Evolutionary conservation across 129 eudicot species (phyloP).

Genomic region (Centaurea solstitialis): DNA sequence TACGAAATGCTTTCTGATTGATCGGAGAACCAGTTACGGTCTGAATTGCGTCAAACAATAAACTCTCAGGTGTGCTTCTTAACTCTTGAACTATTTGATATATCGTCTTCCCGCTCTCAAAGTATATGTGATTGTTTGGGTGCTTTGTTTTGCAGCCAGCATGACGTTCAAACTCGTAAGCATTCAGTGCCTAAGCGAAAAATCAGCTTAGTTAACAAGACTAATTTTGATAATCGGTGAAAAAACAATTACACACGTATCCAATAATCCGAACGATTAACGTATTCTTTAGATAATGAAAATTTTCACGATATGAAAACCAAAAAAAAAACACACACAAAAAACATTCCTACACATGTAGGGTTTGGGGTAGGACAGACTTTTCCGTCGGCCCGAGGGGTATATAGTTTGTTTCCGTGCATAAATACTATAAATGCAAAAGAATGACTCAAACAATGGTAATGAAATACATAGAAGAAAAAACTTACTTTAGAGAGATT

Average conservation of each 20-base stretch:
- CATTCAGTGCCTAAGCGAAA: conserved; percentile 54
- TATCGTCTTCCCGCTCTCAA: conserved; percentile 77
- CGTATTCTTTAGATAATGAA: neutral
- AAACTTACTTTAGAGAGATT: conserved; percentile 62
- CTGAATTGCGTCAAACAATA: conserved; percentile 72
- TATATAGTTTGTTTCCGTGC: neutral
- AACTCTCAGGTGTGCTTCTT: conserved; percentile 63
- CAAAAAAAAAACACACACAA: neutral
- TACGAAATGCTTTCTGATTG: conserved; percentile 81
- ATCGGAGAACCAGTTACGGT: conserved; percentile 74
- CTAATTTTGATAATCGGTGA: neutral
- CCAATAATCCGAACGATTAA: neutral
- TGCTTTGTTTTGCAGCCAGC: conserved; percentile 92
- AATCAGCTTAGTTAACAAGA: neutral
- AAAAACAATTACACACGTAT: neutral
- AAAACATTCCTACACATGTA: neutral
- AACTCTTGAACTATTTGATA: conserved; percentile 87
- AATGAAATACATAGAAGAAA: neutral
- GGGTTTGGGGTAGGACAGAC: neutral
- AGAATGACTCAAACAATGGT: neutral
- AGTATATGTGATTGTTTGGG: conserved; percentile 87
- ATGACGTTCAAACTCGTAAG: conserved; percentile 82
- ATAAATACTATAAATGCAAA: neutral
- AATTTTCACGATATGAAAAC: neutral
- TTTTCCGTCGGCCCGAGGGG: neutral